phyloP scores from a whole-genome alignment of 2,329 filamentous ascomycete genomes.

The Malbranchea zuffiana region DNA sequence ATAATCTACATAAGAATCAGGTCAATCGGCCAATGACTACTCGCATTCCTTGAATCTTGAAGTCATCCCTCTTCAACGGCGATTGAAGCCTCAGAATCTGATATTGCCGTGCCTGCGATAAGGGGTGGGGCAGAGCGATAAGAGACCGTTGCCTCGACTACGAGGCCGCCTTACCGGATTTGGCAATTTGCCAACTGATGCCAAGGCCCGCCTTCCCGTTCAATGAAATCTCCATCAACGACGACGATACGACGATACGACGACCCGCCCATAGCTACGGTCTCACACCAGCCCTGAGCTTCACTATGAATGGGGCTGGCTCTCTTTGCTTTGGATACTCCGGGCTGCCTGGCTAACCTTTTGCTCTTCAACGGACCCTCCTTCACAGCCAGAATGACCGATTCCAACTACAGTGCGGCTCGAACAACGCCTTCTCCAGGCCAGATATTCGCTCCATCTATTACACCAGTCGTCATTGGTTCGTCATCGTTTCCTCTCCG shows the following conservation, averaged over 20 bases:
- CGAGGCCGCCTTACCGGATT: slow-evolving; percentile 3
- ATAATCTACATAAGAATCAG: too few relatives aligned
- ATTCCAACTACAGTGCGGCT: neutral
- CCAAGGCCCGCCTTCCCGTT: neutral
- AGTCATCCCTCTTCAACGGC: too few relatives aligned
- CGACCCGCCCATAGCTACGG: neutral
- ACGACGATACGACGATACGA: neutral
- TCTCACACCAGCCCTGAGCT: neutral
- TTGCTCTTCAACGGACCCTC: neutral
- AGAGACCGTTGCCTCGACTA: slow-evolving; percentile 8
- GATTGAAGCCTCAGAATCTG: too few relatives aligned
- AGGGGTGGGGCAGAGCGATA: too few relatives aligned
- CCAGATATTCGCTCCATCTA: slow-evolving; percentile 7
- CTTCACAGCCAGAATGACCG: neutral
- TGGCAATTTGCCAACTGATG: slow-evolving; percentile 3
- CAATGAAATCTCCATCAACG: neutral
- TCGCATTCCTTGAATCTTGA: too few relatives aligned
- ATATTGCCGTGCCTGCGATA: too few relatives aligned
- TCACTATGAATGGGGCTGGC: neutral
- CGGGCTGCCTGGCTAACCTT: neutral
- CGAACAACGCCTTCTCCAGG: slow-evolving; percentile 8
- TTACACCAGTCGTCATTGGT: slow-evolving; percentile 6
- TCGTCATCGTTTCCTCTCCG: slow-evolving; percentile 5
- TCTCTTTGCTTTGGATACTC: neutral
- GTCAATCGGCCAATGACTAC: too few relatives aligned